These are phyloP conservation scores for Fusarium torreyae DNA, from an alignment of 2,329 filamentous ascomycete genomes.

Conservation along the genomic window DNA sequence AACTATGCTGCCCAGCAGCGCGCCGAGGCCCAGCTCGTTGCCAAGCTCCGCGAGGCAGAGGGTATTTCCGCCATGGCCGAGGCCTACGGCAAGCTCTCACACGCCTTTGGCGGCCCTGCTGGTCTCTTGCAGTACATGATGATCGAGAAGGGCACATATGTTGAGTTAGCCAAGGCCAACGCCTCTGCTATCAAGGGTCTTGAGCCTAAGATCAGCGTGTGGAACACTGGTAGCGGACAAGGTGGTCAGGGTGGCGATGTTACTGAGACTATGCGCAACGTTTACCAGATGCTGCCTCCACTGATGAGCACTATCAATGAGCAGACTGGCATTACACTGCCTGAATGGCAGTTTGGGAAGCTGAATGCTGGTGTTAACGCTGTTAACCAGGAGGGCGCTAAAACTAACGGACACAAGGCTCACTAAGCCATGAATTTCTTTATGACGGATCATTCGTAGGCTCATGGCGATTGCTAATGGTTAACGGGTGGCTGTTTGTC, in stretches of 20 bases:
- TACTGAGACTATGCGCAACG: slow-evolving; percentile 76
- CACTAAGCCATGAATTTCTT: neutral
- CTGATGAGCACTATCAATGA: slow-evolving; percentile 89
- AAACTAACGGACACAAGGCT: slow-evolving; percentile 44
- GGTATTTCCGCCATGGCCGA: slow-evolving; percentile 83
- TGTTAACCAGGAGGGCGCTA: slow-evolving; percentile 47
- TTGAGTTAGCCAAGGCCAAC: slow-evolving; percentile 83
- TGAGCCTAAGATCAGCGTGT: slow-evolving; percentile 91
- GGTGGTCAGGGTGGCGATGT: slow-evolving; percentile 65
- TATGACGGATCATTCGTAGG: neutral
- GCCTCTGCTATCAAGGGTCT: slow-evolving; percentile 81
- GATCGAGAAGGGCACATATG: slow-evolving; percentile 86
- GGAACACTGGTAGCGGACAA: slow-evolving; percentile 80
- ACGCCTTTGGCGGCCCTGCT: slow-evolving; percentile 82
- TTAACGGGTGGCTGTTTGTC: neutral
- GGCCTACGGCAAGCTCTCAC: slow-evolving; percentile 80
- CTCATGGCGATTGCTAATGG: too few species aligned
- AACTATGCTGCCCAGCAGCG: slow-evolving; percentile 60
- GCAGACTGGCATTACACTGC: slow-evolving; percentile 86
- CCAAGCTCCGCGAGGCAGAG: slow-evolving; percentile 81
- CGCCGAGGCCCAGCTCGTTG: slow-evolving; percentile 72
- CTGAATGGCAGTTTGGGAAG: slow-evolving; percentile 79
- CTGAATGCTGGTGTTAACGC: slow-evolving; percentile 56
- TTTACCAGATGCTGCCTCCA: slow-evolving; percentile 88
- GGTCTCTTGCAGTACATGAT: slow-evolving; percentile 88